Percentiles rank a stretch among this genome's conserved stretches.
Evolutionary conservation across 2,329 filamentous ascomycete species (phyloP).

Genomic region (Cadophora luteo-olivacea): DNA sequence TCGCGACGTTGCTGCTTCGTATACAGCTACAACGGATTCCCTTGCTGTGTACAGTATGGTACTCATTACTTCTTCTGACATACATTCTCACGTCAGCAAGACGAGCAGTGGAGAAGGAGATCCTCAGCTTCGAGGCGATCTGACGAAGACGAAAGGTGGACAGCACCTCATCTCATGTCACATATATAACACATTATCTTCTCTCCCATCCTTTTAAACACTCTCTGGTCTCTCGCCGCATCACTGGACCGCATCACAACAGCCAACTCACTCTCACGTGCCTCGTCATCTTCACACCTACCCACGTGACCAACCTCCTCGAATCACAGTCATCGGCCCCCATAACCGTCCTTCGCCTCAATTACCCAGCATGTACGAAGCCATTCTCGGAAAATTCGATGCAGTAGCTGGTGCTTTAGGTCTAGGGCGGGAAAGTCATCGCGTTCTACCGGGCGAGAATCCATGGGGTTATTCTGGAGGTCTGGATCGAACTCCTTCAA

Average conservation of each 20-base stretch:
- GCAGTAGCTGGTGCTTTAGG: slow-evolving; percentile 19
- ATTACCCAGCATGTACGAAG: slow-evolving; percentile 24
- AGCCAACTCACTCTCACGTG: slow-evolving; percentile 14
- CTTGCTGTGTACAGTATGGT: neutral
- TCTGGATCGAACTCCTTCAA: neutral
- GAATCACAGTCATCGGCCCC: neutral
- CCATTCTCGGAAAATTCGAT: slow-evolving; percentile 24
- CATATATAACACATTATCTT: neutral
- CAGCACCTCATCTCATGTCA: neutral
- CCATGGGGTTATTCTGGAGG: slow-evolving; percentile 21
- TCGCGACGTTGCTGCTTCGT: neutral
- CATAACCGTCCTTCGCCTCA: neutral
- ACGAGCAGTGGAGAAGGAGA: neutral
- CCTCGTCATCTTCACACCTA: neutral
- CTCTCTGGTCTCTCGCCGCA: neutral
- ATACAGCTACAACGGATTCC: neutral
- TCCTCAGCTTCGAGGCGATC: neutral
- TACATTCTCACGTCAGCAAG: slow-evolving; percentile 19
- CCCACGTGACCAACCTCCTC: slow-evolving; percentile 22
- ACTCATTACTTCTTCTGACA: neutral
- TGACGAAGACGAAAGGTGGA: neutral
- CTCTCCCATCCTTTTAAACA: neutral
- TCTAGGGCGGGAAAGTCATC: neutral
- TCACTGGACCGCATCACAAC: slow-evolving; percentile 2
- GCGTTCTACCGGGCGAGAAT: slow-evolving; percentile 19